These are phyloP conservation scores for Sporisorium exsertum DNA, from an alignment of 1,284 basidiomycete genomes.

Conservation along the genomic window DNA sequence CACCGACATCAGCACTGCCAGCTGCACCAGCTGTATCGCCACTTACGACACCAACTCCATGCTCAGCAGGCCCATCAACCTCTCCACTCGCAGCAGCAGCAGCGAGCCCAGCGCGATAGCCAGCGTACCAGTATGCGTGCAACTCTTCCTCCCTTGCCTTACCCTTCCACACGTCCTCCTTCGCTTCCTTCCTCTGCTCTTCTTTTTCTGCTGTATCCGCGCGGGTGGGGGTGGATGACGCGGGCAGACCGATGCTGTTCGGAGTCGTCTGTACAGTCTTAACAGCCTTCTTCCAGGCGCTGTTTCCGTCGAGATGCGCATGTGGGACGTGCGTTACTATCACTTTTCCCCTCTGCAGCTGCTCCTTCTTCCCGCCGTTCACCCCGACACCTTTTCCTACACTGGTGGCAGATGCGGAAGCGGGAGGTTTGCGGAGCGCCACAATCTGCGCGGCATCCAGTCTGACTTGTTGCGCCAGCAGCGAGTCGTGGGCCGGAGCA, in stretches of 20 bases:
- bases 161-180: neutral
- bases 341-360: constrained; percentile 8
- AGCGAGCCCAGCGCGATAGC: constrained; percentile 18
- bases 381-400: no score
- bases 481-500: constrained; percentile 13
- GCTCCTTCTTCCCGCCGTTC: no score
- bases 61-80: neutral
- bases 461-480: constrained; percentile 25
- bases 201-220: no score
- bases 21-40: no score
- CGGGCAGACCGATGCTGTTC: constrained; percentile 14
- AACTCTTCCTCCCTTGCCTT: neutral
- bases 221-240: neutral
- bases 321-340: constrained; percentile 19
- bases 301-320: constrained; percentile 24
- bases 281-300: constrained; percentile 32
- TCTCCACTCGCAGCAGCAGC: constrained; percentile 3
- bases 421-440: neutral
- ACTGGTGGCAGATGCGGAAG: neutral
- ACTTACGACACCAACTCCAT: no score
- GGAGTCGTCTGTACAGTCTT: constrained; percentile 32
- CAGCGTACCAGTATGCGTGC: constrained; percentile 20
- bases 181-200: no score
- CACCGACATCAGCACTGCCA: no score
- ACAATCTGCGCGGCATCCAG: constrained; percentile 27